Percentiles rank a stretch among this genome's conserved stretches.
phyloP scores from a whole-genome alignment of 805 yeast species.

The Teunomyces cretensis region DNA sequence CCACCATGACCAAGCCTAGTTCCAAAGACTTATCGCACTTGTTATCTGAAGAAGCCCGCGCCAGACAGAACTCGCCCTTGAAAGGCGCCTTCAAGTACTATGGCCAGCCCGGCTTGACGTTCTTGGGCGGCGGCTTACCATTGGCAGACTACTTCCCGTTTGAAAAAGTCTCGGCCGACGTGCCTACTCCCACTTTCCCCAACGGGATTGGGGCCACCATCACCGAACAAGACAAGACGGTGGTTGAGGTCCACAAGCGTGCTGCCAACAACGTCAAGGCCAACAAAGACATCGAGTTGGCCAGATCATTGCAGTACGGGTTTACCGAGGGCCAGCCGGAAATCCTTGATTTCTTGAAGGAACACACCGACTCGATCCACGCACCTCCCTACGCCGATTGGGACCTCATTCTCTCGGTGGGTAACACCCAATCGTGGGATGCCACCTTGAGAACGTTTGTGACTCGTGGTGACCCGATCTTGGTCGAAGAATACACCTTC shows the following conservation, averaged over 20 bases:
- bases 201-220: slow-evolving; percentile 73
- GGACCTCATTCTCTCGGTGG: slow-evolving; percentile 69
- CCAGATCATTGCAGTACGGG: slow-evolving; percentile 92
- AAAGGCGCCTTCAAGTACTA: slow-evolving; percentile 82
- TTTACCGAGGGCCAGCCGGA: slow-evolving; percentile 78
- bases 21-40: slow-evolving; percentile 75
- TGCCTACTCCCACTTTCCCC: slow-evolving; percentile 78
- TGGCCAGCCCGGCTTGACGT: slow-evolving; percentile 71
- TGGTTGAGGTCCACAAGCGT: slow-evolving; percentile 42
- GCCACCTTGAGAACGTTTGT: slow-evolving; percentile 75
- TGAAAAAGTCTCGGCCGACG: slow-evolving; percentile 65
- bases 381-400: slow-evolving; percentile 56
- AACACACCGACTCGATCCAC: slow-evolving; percentile 64
- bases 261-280: slow-evolving; percentile 18
- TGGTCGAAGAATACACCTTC: slow-evolving; percentile 81
- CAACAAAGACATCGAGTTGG: slow-evolving; percentile 62
- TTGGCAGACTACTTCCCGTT: slow-evolving; percentile 90
- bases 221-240: slow-evolving; percentile 40
- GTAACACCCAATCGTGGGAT: slow-evolving; percentile 92
- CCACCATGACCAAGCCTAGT: slow-evolving; percentile 24
- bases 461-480: slow-evolving; percentile 75
- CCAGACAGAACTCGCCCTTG: slow-evolving; percentile 76
- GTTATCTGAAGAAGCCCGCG: slow-evolving; percentile 73
- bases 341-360: slow-evolving; percentile 62
- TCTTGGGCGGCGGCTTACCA: slow-evolving; percentile 96